Conservation (phyloP, 768 basidiomycete species). For the Termitomyces sp. region DNA sequence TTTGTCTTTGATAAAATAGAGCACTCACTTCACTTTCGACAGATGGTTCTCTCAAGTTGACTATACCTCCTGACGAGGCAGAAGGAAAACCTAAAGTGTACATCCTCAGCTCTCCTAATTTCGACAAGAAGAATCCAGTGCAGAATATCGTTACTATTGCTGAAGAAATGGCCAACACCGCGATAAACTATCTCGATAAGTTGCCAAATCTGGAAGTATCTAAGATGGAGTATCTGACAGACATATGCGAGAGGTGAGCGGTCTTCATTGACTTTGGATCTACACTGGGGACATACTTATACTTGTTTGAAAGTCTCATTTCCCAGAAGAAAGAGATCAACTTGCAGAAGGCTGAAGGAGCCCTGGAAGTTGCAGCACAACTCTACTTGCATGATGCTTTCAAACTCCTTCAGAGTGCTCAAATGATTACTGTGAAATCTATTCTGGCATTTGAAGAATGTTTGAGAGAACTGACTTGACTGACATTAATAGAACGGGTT, state of each 20-base stretch:
- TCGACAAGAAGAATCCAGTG: background rate
- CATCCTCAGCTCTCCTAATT: background rate
- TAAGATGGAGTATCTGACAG: background rate
- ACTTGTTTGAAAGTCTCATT: background rate
- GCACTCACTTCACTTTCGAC: background rate
- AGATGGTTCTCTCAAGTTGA: conserved; percentile 2
- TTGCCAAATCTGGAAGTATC: background rate
- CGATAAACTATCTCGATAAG: background rate
- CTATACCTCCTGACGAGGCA: background rate
- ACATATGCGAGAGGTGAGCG: background rate
- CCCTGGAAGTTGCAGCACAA: background rate
- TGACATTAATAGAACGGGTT: background rate
- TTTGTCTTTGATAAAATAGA: background rate
- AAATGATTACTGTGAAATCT: background rate
- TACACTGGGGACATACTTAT: background rate
- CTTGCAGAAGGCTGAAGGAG: background rate
- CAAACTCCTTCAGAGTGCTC: background rate
- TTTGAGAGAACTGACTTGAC: background rate
- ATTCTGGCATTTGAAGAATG: background rate
- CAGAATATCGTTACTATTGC: background rate
- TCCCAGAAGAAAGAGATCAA: background rate
- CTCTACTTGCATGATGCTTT: conserved; percentile 1
- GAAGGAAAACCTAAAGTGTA: background rate
- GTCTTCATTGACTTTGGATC: background rate
- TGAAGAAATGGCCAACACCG: background rate